phyloP scores from a whole-genome alignment of 805 yeast genomes.

The Pichia membranifaciens region DNA sequence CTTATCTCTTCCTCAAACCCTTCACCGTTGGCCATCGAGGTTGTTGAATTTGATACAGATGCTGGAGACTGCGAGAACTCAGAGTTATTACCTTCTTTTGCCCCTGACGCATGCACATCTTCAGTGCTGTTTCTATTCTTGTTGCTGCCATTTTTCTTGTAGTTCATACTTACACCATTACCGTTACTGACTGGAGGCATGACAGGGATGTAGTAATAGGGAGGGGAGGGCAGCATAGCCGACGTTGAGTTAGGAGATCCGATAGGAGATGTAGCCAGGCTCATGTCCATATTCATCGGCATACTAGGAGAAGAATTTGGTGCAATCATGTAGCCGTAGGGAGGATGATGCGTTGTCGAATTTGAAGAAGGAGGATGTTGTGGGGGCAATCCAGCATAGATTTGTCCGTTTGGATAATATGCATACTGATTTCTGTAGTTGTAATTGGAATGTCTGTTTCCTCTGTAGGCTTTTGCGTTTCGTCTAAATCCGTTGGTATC shows the following conservation, averaged over 20 bases:
- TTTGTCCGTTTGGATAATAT: conserved; percentile 2
- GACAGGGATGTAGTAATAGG: conserved; percentile 12
- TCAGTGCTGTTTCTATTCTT: background rate
- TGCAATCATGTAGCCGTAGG: conserved; percentile 3
- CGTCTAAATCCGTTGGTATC: background rate
- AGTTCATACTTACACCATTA: background rate
- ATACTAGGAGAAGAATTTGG: background rate
- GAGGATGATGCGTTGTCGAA: background rate
- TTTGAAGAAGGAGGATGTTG: background rate
- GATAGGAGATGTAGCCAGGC: conserved; percentile 7
- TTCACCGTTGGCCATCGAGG: background rate
- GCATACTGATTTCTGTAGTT: background rate
- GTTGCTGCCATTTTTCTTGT: background rate
- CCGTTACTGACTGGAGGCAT: conserved; percentile 12
- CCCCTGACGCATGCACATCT: background rate
- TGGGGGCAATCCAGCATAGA: background rate
- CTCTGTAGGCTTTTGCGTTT: background rate
- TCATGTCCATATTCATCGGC: background rate
- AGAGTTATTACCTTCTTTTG: background rate
- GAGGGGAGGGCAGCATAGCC: background rate
- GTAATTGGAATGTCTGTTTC: background rate
- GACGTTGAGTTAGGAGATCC: conserved; percentile 5
- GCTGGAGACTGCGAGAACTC: background rate
- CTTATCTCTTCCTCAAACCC: background rate
- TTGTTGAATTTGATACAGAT: background rate